Base-by-base conservation (phyloP, 331 rosid genomes). In the Quercus lobata region DNA sequence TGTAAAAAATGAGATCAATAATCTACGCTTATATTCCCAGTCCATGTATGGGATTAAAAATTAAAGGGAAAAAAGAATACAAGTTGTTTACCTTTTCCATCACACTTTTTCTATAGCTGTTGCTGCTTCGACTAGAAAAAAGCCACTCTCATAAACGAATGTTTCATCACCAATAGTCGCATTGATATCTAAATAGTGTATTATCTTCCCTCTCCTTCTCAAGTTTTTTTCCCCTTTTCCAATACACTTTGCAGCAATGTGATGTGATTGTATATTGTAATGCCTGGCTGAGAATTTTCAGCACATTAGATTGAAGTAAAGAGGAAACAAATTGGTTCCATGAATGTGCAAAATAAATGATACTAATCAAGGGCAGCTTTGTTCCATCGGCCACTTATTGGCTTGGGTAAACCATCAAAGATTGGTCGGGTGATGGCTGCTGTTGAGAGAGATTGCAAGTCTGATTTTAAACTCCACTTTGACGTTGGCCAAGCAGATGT, bases 381-480 rank as follows among this genome's bases (percentile, higher is more conserved):
- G 86, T 85, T 85, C 85, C 93, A 72, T 78, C 97, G 94, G 61
- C 98, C 94, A 5, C 89, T 77, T 37, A 93, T 91, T 11, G 98
- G 97, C 32, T 87, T 91, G 9, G 97, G 94, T 74, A 93, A 80
- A 84, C 97, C 97, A 79, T 93, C 94, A 71, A 93, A 93, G 52
- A 93, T 87, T 54, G 94, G 97, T 74, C 81, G 90, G 11, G 89
- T 29, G 52, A 89, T 89, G 60, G 93, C 81, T 76, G 85, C 89
- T 29, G 61, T 84, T 25, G 92, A 86, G 34, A 86, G 87, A 73
- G 74, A 86, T 85, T 92, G 97, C 88, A 92, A 80, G 81, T 92
- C 97, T 58, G 87, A 84, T 85, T 83, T 92, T 86, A 93, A 83
- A 81, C 74, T 86, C 97, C 97, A 90, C 84, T 62, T 87, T 10